Base-by-base conservation (phyloP, 1,139 yeast species). In the Blastobotrys ciferrii region DNA sequence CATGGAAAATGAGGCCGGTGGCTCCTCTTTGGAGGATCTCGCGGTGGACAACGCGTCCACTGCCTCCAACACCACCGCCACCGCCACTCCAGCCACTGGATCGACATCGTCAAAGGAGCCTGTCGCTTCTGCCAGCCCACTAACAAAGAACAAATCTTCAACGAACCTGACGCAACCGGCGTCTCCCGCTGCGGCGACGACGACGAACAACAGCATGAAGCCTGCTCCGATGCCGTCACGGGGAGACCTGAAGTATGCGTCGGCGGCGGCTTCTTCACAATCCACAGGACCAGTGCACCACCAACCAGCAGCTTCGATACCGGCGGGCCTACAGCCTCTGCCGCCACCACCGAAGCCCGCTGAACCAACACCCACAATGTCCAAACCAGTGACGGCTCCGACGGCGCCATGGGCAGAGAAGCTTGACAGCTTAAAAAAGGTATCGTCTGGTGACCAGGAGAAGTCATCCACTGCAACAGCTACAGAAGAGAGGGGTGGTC, bases 211-310 rank as follows among this genome's bases (percentile, higher is more conserved):
- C 35, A 11, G 42, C 33, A 38, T 28, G 40, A 81, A 80, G 62
- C 87, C 87, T 2, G 87, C 87, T 0, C 76, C 82, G 0, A 76
- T 82, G n/a, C 87, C 87, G n/a, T 69, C 80, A 9, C 76, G 78
- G 45, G 73, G 77, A 1, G 84, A 79, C 50, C 70, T 84, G 53
- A 83, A 83, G 58, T 84, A 88, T 78, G 78, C 92, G 0, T 77
- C 84, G 0, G 86, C 88, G 1, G 84, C 84, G 2, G 81, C 83
- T 39, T 46, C 58, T 12, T 38, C 50, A 15, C 33, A 42, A 37
- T 42, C 46, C 1, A 11, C 32, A 7, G 32, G 43, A 3, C 17
- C 35, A 11, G 13, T 17, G 17, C 13, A 13, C 15, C 38, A 11
- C 18, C 36, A 38, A 25, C 43, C 30, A 19, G 12, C 52, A 7